Evolutionary conservation across 2,329 filamentous ascomycete genomes (phyloP), one percentile per base, ranked within the genome.

Genomic region (Stagonosporopsis tanaceti): DNA sequence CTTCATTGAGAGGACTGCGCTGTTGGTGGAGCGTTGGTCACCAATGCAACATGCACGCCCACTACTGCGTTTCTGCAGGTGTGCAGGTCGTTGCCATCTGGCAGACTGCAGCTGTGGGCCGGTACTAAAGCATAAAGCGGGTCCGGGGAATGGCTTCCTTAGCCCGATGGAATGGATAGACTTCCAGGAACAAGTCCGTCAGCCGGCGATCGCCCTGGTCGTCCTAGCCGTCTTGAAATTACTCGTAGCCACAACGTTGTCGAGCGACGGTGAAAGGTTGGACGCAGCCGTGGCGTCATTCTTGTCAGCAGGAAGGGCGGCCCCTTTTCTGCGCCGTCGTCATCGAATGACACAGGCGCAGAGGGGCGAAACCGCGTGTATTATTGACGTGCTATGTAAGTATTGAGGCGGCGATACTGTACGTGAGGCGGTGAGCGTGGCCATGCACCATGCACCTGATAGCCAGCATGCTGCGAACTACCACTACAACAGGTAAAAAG

Each of bases 111-210:
- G 47, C 50, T 64, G 37, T 61, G 64, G 62, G 50, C 48, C 64
- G 45, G 60, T 32, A 47, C 62, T 64, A 67, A 50, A 17, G 50
- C 47, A 34, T 55, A 53, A 70, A 71, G 37, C n/a, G 72, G 73
- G 70, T 73, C 73, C 72, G 74, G 74, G 74, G 73, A 74, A 67
- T 66, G 50, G 65, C 67, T 68, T 68, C 66, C 64, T 22, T 64
- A 61, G 66, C 64, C 70, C 74, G 73, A 58, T 69, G 59, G 65
- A 66, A 62, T 69, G 73, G 70, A 66, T 68, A 52, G 53, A 63
- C 58, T 68, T 59, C 65, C 71, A 76, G 71, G 73, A 76, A 74
- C 72, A 64, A 71, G 67, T 62, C 61, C 63, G 61, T 48, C 60
- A 57, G 61, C 54, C 63, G 67, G 63, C 68, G 71, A 74, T 74